phyloP scores from a whole-genome alignment of 306 rosid species.

The Dalbergia cochinchinensis region DNA sequence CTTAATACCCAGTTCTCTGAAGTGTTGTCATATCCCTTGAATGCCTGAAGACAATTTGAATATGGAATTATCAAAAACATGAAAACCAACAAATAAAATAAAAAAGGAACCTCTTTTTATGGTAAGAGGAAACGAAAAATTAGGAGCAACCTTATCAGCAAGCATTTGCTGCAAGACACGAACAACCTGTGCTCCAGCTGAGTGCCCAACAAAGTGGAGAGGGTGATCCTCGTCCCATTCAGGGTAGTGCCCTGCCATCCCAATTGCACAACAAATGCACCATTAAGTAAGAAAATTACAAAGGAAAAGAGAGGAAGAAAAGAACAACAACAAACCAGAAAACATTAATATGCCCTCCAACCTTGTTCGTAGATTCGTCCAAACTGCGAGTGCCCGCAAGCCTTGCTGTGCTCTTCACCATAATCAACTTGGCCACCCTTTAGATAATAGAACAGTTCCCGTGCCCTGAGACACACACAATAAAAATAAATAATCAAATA shows the following conservation, averaged over 20 bases:
- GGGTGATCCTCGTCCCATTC: conserved; percentile 99
- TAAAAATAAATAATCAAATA: background rate
- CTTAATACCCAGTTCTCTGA: conserved; percentile 90
- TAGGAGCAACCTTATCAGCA: conserved; percentile 79
- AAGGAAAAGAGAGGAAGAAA: background rate
- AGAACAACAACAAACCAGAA: conserved; percentile 26
- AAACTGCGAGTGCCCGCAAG: conserved; percentile 84
- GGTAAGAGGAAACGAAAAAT: background rate
- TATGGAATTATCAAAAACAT: conserved; percentile 18
- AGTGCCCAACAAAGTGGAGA: conserved; percentile 94
- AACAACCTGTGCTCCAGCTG: conserved; percentile 96
- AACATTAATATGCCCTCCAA: conserved; percentile 38
- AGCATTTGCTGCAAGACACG: conserved; percentile 99
- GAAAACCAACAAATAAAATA: conserved; percentile 20
- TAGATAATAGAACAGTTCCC: conserved; percentile 93
- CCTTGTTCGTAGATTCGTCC: conserved; percentile 87
- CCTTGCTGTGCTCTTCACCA: conserved; percentile 93
- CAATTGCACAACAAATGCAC: conserved; percentile 36
- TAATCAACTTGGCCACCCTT: conserved; percentile 97
- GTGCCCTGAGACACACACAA: conserved; percentile 66
- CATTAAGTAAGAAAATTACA: conserved; percentile 8
- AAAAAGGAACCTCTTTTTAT: background rate
- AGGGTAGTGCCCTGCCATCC: conserved; percentile 81
- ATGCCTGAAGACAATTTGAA: conserved; percentile 66
- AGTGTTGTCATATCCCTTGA: conserved; percentile 77